Evolutionary conservation across 2,329 filamentous ascomycete genomes (phyloP).

Genomic region (Exophiala bonariae): DNA sequence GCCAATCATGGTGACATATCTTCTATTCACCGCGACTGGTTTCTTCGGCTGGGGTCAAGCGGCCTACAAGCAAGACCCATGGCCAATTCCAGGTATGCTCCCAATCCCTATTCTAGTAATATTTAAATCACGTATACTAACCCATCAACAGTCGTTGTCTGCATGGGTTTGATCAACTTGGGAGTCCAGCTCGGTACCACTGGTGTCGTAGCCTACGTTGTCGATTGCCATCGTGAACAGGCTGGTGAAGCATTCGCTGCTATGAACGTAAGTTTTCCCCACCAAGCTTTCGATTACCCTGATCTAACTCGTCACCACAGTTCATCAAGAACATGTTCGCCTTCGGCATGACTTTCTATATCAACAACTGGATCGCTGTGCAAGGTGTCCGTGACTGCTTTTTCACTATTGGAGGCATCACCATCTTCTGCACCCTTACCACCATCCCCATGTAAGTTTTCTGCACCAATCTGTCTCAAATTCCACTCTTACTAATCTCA

Average conservation of each 20-base stretch:
- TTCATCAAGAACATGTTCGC: constrained; percentile 42
- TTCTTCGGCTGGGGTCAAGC: constrained; percentile 40
- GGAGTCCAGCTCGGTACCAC: constrained; percentile 41
- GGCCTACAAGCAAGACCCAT: constrained; percentile 30
- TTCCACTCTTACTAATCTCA: not conserved
- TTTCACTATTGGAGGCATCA: constrained; percentile 40
- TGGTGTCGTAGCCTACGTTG: constrained; percentile 39
- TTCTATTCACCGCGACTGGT: constrained; percentile 38
- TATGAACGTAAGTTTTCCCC: constrained; percentile 31
- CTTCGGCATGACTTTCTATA: constrained; percentile 40
- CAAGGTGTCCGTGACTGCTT: constrained; percentile 39
- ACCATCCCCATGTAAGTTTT: constrained; percentile 36
- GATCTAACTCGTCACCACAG: not conserved
- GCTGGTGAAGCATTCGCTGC: constrained; percentile 40
- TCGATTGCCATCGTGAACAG: constrained; percentile 40
- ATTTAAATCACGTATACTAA: not conserved
- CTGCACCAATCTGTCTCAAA: not conserved
- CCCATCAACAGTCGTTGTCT: constrained; percentile 32
- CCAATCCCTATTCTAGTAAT: not conserved
- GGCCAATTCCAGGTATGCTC: constrained; percentile 29
- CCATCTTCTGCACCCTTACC: constrained; percentile 31
- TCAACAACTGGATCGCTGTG: constrained; percentile 40
- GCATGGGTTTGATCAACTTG: constrained; percentile 37
- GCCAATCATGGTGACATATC: constrained; percentile 37
- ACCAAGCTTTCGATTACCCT: not conserved